Base-by-base conservation (phyloP, 495 filamentous ascomycete genomes). In the Penicillium dipodomyicola region DNA sequence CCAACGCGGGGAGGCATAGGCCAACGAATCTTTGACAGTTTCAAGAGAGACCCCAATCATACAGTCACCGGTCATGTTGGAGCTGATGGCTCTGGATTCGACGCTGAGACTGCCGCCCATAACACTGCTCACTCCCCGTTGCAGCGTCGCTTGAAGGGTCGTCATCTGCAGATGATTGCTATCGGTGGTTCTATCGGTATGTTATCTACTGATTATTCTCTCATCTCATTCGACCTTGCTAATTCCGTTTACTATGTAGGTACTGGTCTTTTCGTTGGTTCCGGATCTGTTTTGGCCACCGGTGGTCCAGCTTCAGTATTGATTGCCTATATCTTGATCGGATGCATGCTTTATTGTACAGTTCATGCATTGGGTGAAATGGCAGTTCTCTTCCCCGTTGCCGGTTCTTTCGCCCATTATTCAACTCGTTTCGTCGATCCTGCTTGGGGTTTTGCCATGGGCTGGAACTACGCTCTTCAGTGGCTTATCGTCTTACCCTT, bases 361-460 rank as follows among this genome's bases (percentile, higher is more conserved):
- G 86, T 95, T 14, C 92, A 97, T 56, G 90, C 91, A 3, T 79
- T 97, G 39, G 93, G 93, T 63, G 93, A 97, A 68, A 84, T 97
- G 76, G 90, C 92, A 29, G 93, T 97, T 14, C 59, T 90, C 23
- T 96, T 94, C 67, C 93, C 93, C 6, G 87, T 96, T 20, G 89
- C 93, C 41, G 93, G 93, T 53, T 96, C 91, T 20, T 97, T 97
- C 70, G 87, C 92, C 12, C 86, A 91, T 35, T 96, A 91, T 70
- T 96, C 92, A 17, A 96, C 90, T 35, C 83, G 93, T 23, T 97
- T 97, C 65, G 66, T 97, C 10, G 92, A 97, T 64, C 92, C 92
- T 11, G 91, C 93, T 3, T 97, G 92, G 93, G 94, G 94, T 0
- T 97, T 97, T 64, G 92, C 94, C 44, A 96, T 96, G 90, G 94